Conservation (phyloP, 345 rosid genomes). For the Microcos paniculata region DNA sequence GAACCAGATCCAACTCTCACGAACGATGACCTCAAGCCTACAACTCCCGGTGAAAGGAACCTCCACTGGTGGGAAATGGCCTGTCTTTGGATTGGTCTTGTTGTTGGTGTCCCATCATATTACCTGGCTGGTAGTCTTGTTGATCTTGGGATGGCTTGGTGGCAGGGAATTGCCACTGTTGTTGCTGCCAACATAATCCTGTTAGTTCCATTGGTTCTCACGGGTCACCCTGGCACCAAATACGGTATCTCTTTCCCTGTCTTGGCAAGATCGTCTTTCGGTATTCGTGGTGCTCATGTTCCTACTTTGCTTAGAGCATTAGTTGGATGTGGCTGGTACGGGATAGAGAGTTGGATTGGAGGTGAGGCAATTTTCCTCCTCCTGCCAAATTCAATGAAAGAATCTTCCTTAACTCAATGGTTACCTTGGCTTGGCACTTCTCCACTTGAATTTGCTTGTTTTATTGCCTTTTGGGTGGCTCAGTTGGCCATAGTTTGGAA, state of each 20-base stretch:
- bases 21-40: slow-evolving; percentile 87
- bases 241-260: slow-evolving; percentile 93
- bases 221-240: slow-evolving; percentile 79
- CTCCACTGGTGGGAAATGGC: slow-evolving; percentile 82
- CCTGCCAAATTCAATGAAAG: slow-evolving; percentile 53
- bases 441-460: slow-evolving; percentile 80
- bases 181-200: slow-evolving; percentile 75
- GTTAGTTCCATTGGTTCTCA: slow-evolving; percentile 65
- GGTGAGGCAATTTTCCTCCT: slow-evolving; percentile 92
- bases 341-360: slow-evolving; percentile 97
- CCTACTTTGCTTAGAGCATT: slow-evolving; percentile 84
- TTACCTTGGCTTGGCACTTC: slow-evolving; percentile 88
- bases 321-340: slow-evolving; percentile 98
- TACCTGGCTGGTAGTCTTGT: slow-evolving; percentile 90
- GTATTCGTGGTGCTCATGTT: slow-evolving; percentile 79
- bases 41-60: slow-evolving; percentile 52
- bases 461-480: slow-evolving; percentile 74
- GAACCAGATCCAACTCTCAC: slow-evolving; percentile 64
- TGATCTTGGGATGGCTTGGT: slow-evolving; percentile 98
- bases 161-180: slow-evolving; percentile 95
- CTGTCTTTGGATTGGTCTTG: slow-evolving; percentile 94
- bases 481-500: slow-evolving; percentile 69
- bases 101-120: slow-evolving; percentile 88
- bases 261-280: slow-evolving; percentile 79
- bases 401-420: slow-evolving; percentile 38